Percentiles rank a stretch among this genome's conserved stretches.
Evolutionary conservation across 139 green algal genomes (phyloP).

Genomic region (Penium margaritaceum): DNA sequence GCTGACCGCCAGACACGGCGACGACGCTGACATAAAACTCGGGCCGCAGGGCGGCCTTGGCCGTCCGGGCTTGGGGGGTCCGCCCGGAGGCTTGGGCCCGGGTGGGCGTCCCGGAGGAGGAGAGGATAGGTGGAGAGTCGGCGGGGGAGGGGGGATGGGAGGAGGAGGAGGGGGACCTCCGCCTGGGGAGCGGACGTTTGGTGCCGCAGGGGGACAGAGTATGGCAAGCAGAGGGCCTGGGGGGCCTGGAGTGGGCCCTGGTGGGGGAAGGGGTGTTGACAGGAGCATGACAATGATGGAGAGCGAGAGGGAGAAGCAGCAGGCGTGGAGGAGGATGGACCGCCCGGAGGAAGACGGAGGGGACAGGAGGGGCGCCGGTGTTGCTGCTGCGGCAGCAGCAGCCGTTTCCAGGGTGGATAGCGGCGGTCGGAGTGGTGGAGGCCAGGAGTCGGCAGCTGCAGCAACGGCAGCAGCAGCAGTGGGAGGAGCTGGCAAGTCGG

Average conservation of each 20-base stretch:
- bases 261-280: background rate
- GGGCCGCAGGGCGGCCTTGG: constrained; percentile 19
- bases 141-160: background rate
- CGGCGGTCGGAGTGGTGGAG: too few species aligned
- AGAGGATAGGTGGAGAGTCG: background rate
- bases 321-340: background rate
- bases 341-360: background rate
- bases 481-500: constrained; percentile 6
- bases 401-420: background rate
- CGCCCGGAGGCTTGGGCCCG: constrained; percentile 2
- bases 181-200: background rate
- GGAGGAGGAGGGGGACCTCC: background rate
- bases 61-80: background rate
- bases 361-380: background rate
- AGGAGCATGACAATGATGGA: background rate
- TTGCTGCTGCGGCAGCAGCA: background rate
- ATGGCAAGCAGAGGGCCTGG: background rate
- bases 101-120: background rate
- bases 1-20: constrained; percentile 2
- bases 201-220: background rate
- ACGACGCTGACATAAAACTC: constrained; percentile 24
- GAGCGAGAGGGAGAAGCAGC: background rate
- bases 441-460: constrained; percentile 5
- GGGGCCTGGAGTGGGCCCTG: background rate
- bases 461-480: background rate